Conservation (phyloP, 1,139 yeast genomes). For the Suhomyces bolitotheri region DNA sequence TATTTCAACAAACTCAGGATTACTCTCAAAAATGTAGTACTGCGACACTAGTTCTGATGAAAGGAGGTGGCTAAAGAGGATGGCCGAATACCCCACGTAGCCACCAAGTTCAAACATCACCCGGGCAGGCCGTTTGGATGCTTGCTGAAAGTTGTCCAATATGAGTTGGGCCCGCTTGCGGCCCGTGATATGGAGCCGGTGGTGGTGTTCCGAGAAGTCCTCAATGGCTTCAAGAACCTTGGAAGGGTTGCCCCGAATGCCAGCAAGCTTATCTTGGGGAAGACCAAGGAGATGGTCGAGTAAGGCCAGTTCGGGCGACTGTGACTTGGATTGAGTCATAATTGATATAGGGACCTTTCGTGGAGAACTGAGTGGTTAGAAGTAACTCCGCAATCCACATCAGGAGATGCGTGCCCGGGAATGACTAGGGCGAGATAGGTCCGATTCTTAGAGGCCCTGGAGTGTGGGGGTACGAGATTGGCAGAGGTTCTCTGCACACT, state of each 20-base stretch:
- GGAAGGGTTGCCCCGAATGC: slow-evolving; percentile 29
- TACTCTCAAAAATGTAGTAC: slow-evolving; percentile 41
- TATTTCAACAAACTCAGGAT: slow-evolving; percentile 34
- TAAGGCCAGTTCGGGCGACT: not conserved
- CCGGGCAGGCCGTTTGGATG: slow-evolving; percentile 27
- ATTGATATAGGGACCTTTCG: too few relatives aligned
- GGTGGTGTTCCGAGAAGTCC: slow-evolving; percentile 19
- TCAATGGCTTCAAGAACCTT: slow-evolving; percentile 35
- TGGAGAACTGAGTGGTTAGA: too few relatives aligned
- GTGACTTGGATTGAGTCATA: not conserved
- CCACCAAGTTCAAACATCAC: slow-evolving; percentile 46
- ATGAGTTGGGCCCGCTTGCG: slow-evolving; percentile 34
- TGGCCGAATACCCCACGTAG: slow-evolving; percentile 46
- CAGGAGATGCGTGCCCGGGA: too few relatives aligned
- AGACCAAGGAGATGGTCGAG: slow-evolving; percentile 24
- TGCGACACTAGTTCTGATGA: slow-evolving; percentile 21
- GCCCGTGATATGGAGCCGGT: slow-evolving; percentile 33
- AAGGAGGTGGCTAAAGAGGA: slow-evolving; percentile 34
- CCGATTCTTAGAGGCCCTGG: too few relatives aligned
- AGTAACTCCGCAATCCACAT: too few relatives aligned
- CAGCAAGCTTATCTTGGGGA: slow-evolving; percentile 22
- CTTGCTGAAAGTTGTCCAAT: slow-evolving; percentile 22
- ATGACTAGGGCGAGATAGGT: too few relatives aligned
- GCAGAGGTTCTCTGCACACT: too few relatives aligned
- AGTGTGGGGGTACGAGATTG: too few relatives aligned